These are phyloP conservation scores for Komagataella ulmi DNA, from an alignment of 805 yeast species.

Conservation along the genomic window DNA sequence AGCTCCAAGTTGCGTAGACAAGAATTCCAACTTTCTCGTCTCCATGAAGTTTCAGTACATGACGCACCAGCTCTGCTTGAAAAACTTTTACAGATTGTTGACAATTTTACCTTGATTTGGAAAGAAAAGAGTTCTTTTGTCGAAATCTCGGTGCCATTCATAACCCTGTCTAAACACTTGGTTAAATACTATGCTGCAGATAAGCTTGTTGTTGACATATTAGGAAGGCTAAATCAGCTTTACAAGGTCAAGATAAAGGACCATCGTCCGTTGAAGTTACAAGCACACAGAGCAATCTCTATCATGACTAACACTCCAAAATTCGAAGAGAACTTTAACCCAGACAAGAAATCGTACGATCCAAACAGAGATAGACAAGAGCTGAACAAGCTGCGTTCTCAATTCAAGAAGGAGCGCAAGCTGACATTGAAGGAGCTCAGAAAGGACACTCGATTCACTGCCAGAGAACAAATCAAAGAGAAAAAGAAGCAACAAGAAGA, in stretches of 20 bases:
- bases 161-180: conserved; percentile 25
- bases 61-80: conserved; percentile 15
- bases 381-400: conserved; percentile 66
- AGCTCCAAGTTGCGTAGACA: conserved; percentile 1
- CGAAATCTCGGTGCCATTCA: conserved; percentile 42
- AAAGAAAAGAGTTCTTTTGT: conserved; percentile 47
- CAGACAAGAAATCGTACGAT: conserved; percentile 87
- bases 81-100: conserved; percentile 20
- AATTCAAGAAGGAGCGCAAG: conserved; percentile 86
- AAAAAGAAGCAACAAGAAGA: conserved; percentile 64
- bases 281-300: conserved; percentile 72
- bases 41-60: background rate
- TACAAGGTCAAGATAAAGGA: conserved; percentile 31
- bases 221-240: conserved; percentile 34
- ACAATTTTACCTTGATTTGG: conserved; percentile 29
- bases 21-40: background rate
- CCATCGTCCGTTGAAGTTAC: conserved; percentile 65
- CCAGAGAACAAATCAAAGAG: conserved; percentile 70
- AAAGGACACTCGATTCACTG: conserved; percentile 75
- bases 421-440: conserved; percentile 81
- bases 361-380: conserved; percentile 73
- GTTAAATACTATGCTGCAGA: conserved; percentile 20
- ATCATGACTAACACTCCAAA: conserved; percentile 80
- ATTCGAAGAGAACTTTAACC: conserved; percentile 92
- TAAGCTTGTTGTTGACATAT: conserved; percentile 19